These are phyloP conservation scores for Suhomyces coccinellae DNA, from an alignment of 1,139 yeast species.

Conservation along the genomic window DNA sequence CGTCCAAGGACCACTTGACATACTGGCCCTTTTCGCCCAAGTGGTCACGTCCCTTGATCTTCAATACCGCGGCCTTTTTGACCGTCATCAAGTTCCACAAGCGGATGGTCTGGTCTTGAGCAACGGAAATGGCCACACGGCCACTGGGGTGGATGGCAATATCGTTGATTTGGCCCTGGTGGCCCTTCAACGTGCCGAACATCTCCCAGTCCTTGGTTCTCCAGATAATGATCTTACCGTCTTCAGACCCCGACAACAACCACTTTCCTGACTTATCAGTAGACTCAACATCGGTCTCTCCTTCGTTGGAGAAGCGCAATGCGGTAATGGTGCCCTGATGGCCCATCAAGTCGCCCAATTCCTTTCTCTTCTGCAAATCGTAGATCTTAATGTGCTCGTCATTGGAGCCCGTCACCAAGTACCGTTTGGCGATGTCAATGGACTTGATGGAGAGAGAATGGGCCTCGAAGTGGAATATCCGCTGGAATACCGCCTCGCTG, in stretches of 20 bases:
- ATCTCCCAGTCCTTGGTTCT: constrained; percentile 97
- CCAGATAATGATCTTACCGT: constrained; percentile 90
- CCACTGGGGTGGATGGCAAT: constrained; percentile 92
- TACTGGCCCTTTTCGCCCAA: constrained; percentile 65
- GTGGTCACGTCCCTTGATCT: constrained; percentile 65
- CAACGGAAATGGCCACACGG: constrained; percentile 84
- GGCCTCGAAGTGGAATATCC: constrained; percentile 94
- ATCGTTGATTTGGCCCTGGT: constrained; percentile 73
- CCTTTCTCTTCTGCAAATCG: constrained; percentile 91
- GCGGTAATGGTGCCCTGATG: constrained; percentile 89
- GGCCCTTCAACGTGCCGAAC: constrained; percentile 86
- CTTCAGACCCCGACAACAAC: constrained; percentile 89
- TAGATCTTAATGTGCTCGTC: constrained; percentile 95
- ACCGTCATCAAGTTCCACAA: constrained; percentile 98
- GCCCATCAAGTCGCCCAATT: constrained; percentile 83
- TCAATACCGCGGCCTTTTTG: constrained; percentile 86
- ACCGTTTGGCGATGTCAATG: constrained; percentile 79
- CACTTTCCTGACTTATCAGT: constrained; percentile 65
- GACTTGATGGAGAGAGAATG: constrained; percentile 86
- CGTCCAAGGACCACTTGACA: constrained; percentile 64
- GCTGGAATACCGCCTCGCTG: constrained; percentile 69
- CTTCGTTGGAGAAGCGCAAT: constrained; percentile 64
- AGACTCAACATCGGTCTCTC: constrained; percentile 18
- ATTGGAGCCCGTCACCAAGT: constrained; percentile 90
- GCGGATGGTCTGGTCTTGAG: constrained; percentile 78